Evolutionary conservation across 345 rosid genomes (phyloP).

Genomic region (Eucalyptus cloeziana): DNA sequence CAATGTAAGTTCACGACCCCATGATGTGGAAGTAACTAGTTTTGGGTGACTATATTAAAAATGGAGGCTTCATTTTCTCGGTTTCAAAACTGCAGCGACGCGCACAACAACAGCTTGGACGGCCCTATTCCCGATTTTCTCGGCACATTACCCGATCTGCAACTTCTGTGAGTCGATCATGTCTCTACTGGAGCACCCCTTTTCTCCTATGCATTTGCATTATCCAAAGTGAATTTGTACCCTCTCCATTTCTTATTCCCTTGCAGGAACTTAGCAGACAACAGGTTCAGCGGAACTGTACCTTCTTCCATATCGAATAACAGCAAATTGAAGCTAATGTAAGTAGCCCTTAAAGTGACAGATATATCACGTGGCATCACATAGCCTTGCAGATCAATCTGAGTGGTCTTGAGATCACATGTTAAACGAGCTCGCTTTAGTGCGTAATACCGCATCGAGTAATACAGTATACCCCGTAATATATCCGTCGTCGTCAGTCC

Average conservation of each 20-base stretch:
- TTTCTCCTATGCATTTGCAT: background rate
- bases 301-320: background rate
- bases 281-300: background rate
- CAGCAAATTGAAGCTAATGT: background rate
- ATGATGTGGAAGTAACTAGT: background rate
- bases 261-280: conserved; percentile 3
- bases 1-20: background rate
- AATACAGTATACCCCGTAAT: background rate
- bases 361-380: rapidly evolving
- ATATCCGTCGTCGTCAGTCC: rapidly evolving
- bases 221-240: background rate
- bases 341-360: background rate
- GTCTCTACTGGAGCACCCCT: rapidly evolving
- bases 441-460: rapidly evolving
- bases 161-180: background rate
- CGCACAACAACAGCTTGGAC: background rate
- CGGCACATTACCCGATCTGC: background rate
- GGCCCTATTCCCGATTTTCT: conserved; percentile 7
- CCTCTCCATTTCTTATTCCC: background rate
- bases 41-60: rapidly evolving
- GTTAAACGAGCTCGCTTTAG: background rate
- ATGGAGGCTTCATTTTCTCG: background rate
- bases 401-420: background rate
- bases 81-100: background rate
- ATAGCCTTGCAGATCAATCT: background rate